phyloP scores from a whole-genome alignment of 352 stramenopile genomes.

The Phytopythium litorale region DNA sequence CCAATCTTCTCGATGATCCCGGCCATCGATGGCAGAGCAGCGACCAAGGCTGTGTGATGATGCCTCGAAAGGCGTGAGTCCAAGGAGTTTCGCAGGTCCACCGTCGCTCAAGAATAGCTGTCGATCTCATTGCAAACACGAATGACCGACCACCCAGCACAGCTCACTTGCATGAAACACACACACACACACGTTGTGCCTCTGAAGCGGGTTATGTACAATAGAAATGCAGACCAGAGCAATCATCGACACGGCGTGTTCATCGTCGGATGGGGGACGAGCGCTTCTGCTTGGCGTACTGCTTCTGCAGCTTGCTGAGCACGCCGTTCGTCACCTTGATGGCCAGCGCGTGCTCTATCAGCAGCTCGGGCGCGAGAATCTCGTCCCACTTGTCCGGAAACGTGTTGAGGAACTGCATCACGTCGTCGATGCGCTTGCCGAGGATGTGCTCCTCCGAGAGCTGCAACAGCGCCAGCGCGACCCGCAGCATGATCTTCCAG shows the following conservation, averaged over 20 bases:
- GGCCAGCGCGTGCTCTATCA: conserved; percentile 45
- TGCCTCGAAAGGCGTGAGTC: not conserved
- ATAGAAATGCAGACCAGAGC: not conserved
- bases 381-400: conserved; percentile 55
- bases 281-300: conserved; percentile 56
- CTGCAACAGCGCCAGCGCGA: conserved; percentile 66
- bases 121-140: too few species aligned
- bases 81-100: not conserved
- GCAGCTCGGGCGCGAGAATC: conserved; percentile 41
- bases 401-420: conserved; percentile 88
- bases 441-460: conserved; percentile 60
- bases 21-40: conserved; percentile 18
- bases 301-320: conserved; percentile 68
- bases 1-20: conserved; percentile 69
- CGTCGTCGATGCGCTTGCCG: conserved; percentile 69
- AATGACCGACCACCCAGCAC: not conserved
- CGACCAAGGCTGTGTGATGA: not conserved
- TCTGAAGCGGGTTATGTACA: not conserved
- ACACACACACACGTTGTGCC: too few species aligned
- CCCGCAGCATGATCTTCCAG: conserved; percentile 82
- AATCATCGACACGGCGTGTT: not conserved
- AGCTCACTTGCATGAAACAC: not conserved
- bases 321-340: conserved; percentile 81
- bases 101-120: too few species aligned
- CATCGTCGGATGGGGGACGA: conserved; percentile 18